phyloP scores from a whole-genome alignment of 441 rosid species.

The Macaranga tanarius region DNA sequence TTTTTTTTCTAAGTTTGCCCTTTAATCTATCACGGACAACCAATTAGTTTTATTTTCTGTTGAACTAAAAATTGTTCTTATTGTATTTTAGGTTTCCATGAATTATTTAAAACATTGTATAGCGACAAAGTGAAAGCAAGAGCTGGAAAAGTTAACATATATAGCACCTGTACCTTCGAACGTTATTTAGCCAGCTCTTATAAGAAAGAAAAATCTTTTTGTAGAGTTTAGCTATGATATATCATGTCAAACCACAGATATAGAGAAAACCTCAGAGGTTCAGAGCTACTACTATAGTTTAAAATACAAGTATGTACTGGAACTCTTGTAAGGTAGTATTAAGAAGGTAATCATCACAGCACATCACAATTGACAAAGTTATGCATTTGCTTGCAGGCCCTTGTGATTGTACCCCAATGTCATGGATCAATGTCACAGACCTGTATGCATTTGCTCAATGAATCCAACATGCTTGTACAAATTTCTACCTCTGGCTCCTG shows the following conservation, averaged over 20 bases:
- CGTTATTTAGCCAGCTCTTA: not conserved
- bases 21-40: no score
- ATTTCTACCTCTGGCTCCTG: constrained; percentile 99
- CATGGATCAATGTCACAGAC: constrained; percentile 38
- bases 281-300: not conserved
- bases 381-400: not conserved
- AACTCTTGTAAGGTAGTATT: not conserved
- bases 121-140: not conserved
- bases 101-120: not conserved
- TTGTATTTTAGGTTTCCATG: no score
- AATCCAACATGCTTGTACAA: constrained; percentile 90
- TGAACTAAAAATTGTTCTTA: no score
- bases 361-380: not conserved
- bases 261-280: not conserved
- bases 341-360: not conserved
- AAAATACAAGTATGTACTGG: not conserved
- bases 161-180: not conserved
- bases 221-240: not conserved
- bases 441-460: constrained; percentile 94
- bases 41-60: no score
- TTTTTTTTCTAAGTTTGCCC: no score
- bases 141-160: not conserved
- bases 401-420: not conserved
- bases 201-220: not conserved
- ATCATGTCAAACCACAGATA: constrained; percentile 5